A percentile compares a stretch with the other conserved stretches of the same genome.
Evolutionary conservation across 345 rosid species (phyloP).

Genomic region (Aethionema arabicum): DNA sequence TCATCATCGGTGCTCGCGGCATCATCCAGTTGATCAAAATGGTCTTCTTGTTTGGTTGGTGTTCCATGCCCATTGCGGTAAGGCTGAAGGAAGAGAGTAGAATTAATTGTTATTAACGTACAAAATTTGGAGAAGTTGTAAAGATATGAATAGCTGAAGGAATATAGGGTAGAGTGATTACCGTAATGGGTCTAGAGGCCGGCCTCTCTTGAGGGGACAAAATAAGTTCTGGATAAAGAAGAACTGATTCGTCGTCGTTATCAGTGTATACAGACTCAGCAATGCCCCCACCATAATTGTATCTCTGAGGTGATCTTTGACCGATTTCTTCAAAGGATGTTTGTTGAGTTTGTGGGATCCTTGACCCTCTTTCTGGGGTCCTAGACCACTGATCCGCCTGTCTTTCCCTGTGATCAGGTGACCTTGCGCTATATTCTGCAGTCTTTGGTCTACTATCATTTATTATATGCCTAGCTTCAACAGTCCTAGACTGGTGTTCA

Average conservation of each 20-base stretch:
- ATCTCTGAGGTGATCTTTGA: conserved; percentile 24
- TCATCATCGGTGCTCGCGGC: conserved; percentile 32
- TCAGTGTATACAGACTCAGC: conserved; percentile 30
- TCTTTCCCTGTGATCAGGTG: conserved; percentile 24
- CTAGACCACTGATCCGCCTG: no score
- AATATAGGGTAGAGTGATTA: conserved; percentile 17
- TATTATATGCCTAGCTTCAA: conserved; percentile 4
- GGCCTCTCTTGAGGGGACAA: conserved; percentile 36
- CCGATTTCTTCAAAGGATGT: not conserved
- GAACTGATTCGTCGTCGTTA: conserved; percentile 30
- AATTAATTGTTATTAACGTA: conserved; percentile 17
- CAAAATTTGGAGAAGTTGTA: not conserved
- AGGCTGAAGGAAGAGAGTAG: conserved; percentile 32
- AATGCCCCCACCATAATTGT: conserved; percentile 26
- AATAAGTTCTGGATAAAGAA: conserved; percentile 31
- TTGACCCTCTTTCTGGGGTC: no score
- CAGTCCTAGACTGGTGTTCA: conserved; percentile 6
- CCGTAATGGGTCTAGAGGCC: conserved; percentile 31
- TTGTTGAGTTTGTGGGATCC: conserved; percentile 21
- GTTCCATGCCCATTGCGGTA: conserved; percentile 22
- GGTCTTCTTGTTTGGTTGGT: conserved; percentile 21
- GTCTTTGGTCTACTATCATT: conserved; percentile 24
- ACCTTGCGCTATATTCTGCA: conserved; percentile 8
- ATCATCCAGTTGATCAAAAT: conserved; percentile 26
- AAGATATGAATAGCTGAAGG: conserved; percentile 15